Conservation (phyloP, 768 basidiomycete genomes). For the Gautieria morchelliformis region DNA sequence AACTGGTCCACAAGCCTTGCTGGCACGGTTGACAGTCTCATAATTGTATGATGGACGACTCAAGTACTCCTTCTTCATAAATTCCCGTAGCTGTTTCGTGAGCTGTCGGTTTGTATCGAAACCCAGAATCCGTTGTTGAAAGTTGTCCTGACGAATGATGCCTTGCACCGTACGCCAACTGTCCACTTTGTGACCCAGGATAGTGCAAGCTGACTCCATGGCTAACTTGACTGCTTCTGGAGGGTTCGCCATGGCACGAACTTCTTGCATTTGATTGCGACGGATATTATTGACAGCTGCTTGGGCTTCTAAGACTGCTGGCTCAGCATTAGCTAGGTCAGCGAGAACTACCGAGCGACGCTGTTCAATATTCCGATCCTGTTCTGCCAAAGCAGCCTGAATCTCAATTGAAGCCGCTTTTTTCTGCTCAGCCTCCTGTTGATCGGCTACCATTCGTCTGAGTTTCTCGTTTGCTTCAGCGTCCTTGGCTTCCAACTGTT, state of each 20-base stretch:
- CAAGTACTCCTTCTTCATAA: constrained; percentile 90
- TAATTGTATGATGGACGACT: constrained; percentile 88
- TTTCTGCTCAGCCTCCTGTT: constrained; percentile 98
- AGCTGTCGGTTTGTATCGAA: constrained; percentile 89
- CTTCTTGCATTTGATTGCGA: constrained; percentile 91
- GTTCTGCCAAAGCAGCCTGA: constrained; percentile 85
- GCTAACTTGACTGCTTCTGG: constrained; percentile 96
- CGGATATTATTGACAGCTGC: constrained; percentile 97
- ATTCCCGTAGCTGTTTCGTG: constrained; percentile 80
- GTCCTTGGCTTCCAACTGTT: constrained; percentile 88
- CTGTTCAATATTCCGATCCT: constrained; percentile 83
- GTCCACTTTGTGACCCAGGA: constrained; percentile 95
- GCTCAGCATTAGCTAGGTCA: constrained; percentile 95
- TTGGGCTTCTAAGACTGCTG: constrained; percentile 91
- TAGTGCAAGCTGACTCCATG: constrained; percentile 97
- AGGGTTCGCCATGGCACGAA: constrained; percentile 95
- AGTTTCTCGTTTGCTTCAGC: constrained; percentile 96
- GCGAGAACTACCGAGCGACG: constrained; percentile 84
- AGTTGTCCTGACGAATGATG: constrained; percentile 93
- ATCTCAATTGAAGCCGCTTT: constrained; percentile 94
- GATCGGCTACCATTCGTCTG: constrained; percentile 94
- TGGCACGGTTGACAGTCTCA: constrained; percentile 89
- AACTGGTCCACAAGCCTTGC: constrained; percentile 93
- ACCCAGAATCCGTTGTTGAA: constrained; percentile 90
- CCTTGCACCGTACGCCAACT: constrained; percentile 93